phyloP scores from a whole-genome alignment of 176 grass and related monocot genomes.

The Echinochloa phyllopogon region DNA sequence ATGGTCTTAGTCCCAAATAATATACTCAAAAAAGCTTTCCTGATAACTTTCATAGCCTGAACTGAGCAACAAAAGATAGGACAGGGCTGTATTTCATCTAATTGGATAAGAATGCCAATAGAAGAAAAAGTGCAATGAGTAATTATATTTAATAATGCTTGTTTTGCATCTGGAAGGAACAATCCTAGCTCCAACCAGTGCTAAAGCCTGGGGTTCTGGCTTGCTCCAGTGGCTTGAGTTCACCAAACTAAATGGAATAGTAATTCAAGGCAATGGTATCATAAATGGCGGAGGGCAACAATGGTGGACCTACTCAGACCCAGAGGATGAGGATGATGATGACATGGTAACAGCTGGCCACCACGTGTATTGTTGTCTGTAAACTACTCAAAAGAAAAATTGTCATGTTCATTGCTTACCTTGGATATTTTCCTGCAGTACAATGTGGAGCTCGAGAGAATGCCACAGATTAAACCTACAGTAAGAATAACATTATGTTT shows the following conservation, averaged over 20 bases:
- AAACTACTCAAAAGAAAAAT: conserved; percentile 51
- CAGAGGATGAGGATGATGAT: conserved; percentile 55
- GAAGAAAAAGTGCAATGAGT: not conserved
- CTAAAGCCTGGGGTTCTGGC: conserved; percentile 74
- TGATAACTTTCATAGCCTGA: not conserved
- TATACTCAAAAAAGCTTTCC: conserved; percentile 10
- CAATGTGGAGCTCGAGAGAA: conserved; percentile 63
- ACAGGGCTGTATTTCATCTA: not conserved
- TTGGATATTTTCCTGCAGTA: conserved; percentile 57
- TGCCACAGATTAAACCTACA: conserved; percentile 94
- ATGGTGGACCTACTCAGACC: conserved; percentile 80
- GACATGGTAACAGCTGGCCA: conserved; percentile 60
- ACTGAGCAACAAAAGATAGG: not conserved
- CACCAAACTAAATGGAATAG: conserved; percentile 87
- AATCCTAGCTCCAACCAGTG: conserved; percentile 78
- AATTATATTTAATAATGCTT: conserved; percentile 13
- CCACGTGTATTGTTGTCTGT: conserved; percentile 17
- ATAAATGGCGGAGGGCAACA: conserved; percentile 85
- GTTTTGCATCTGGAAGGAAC: conserved; percentile 81
- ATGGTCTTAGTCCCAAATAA: conserved; percentile 22
- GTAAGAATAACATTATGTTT: conserved; percentile 57
- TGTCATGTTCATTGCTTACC: conserved; percentile 42
- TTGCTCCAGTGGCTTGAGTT: conserved; percentile 96
- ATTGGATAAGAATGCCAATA: conserved; percentile 14
- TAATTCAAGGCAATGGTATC: conserved; percentile 81